Base-by-base conservation (phyloP, 148 eudicot species). In the Pharnaceum exiguum region DNA sequence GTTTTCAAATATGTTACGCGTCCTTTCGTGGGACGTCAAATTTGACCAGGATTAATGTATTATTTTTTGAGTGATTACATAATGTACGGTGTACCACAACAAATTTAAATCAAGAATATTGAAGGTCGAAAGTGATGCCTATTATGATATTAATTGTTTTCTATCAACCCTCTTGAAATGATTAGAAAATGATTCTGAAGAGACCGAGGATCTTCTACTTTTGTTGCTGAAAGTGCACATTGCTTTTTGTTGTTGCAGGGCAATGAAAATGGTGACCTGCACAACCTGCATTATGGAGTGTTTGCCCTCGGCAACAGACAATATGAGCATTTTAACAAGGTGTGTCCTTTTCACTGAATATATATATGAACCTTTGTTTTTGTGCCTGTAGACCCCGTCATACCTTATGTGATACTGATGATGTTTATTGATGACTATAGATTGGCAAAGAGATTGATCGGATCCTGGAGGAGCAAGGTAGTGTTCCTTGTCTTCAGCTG, bases 271-370 rank as follows among this genome's bases (percentile, higher is more conserved):
- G 94, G 77, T 8, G 79, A 71, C 88, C 85, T 87, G 70, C 80
- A 87, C 55, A 79, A 87, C 60, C 90, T 86, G 49, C 69, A 74
- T 15, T 86, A 74, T 54, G 95, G 87, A 56, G 83, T 86, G 0
- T 86, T 86, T 74, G 96, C 88, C 60, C 90, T 87, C 30, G 96
- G 98, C 26, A 91, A 91, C 73, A 73, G 86, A 56, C 98, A 91
- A 25, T 91, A 91, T 68, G 98, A 91, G 60, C 98, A 91, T 83
- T 87, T 91, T 65, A 91, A 93, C 79, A 88, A 88, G 98, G 98
- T 91, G 26, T 30, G 25, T 10, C 38, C 26, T 37, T 67, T 62
- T 30, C 13, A 16, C 12, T 8, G 36, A 36, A 18, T 18, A 16
- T 32, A 60, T 40, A 36, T 27, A 36, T 56, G 13, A 22, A 5